Conservation (phyloP, 441 rosid genomes). For the Caryocar brasiliense region DNA sequence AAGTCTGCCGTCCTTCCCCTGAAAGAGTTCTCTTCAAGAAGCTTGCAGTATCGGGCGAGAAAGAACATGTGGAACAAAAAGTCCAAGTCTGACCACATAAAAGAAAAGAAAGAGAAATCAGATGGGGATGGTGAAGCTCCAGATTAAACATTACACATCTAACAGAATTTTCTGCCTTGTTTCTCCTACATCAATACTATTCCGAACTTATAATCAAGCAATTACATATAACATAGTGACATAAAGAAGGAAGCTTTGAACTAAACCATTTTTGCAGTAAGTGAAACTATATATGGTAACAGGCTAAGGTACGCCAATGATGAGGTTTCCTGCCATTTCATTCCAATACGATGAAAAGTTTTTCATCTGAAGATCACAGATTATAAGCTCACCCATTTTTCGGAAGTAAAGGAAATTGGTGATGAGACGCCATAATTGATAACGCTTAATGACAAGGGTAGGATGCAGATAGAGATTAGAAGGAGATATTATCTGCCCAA, state of each 20-base stretch:
- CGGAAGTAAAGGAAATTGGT: slow-evolving; percentile 93
- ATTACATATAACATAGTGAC: not conserved
- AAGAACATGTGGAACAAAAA: slow-evolving; percentile 99
- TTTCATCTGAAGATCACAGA: not conserved
- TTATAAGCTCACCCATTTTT: slow-evolving; percentile 62
- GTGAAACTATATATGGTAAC: too few relatives aligned
- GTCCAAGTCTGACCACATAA: slow-evolving; percentile 64
- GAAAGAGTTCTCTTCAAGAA: slow-evolving; percentile 97
- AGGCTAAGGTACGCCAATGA: too few relatives aligned
- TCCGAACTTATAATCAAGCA: slow-evolving; percentile 1
- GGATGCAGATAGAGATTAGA: slow-evolving; percentile 82
- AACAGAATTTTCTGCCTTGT: too few relatives aligned
- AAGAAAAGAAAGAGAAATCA: slow-evolving; percentile 10
- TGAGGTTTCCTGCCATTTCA: too few relatives aligned
- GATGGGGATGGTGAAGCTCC: not conserved
- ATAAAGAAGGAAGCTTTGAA: not conserved
- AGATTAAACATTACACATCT: not conserved
- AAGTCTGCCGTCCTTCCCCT: slow-evolving; percentile 98
- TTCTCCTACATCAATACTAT: too few relatives aligned
- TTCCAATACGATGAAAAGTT: too few relatives aligned
- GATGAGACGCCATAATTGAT: slow-evolving; percentile 93
- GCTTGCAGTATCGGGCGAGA: slow-evolving; percentile 97
- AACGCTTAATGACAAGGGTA: slow-evolving; percentile 67
- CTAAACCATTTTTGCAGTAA: too few relatives aligned
- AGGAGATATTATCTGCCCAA: slow-evolving; percentile 85